Evolutionary conservation across 2,329 filamentous ascomycete genomes (phyloP), one percentile per base, ranked within the genome.

Genomic region (Paecilomyces dactylethromorphus): DNA sequence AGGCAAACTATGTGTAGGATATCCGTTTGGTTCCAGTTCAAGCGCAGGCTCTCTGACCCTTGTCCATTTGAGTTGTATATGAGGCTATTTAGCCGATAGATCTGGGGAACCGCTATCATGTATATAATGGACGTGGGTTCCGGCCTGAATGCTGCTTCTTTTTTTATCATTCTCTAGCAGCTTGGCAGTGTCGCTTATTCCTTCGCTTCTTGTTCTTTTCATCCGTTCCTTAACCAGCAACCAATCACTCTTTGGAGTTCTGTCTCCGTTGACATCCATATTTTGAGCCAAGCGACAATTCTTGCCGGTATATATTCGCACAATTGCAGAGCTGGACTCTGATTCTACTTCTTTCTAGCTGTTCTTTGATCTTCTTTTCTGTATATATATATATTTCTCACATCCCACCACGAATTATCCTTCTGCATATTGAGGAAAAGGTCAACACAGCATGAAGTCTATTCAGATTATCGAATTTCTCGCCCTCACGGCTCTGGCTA

Each of bases 21-120:
- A 21, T 15, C 12, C 49, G 11, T 12, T 52, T 26, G 49, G 49
- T 18, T 8, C 10, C 22, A 24, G 22, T 18, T 15, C 11, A 29
- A 29, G 21, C 21, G 21, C 50, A 26, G 21, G 50, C 10, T 52
- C 50, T 24, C 50, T 24, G 11, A n/a, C 50, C 50, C 50, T 52
- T 52, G 10, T 22, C 50, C 11, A 11, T 52, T 52, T 52, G 50
- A 29, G 26, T 52, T 52, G 50, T 24, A 63, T 39, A 22, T 57
- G 52, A 33, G 35, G 49, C 39, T 59, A 55, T 55, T 59, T 51
- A 54, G 53, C 56, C 56, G 55, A 13, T 29, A 13, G 52, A 22
- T 26, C 29, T 24, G 21, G 50, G 18, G 15, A 52, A 24, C 2
- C 18, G 7, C 39, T 52, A 24, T 52, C 22, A 22, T 15, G 22